phyloP scores from a whole-genome alignment of 371 early-diverging fungal species.

The Mucor indicus region DNA sequence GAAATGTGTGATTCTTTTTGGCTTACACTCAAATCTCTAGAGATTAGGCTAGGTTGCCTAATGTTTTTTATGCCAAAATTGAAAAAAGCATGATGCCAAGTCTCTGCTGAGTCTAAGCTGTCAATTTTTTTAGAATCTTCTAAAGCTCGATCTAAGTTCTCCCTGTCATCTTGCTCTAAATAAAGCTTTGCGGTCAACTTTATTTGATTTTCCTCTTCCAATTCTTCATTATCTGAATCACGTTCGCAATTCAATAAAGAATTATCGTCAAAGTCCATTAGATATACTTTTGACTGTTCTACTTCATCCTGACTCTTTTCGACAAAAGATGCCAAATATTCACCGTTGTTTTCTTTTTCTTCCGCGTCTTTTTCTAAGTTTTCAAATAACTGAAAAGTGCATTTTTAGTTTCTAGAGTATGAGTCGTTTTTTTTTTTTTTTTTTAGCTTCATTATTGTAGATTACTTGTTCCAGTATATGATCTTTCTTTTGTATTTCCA shows the following conservation, averaged over 20 bases:
- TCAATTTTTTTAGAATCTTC: conserved; percentile 1
- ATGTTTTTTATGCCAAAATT: conserved; percentile 1
- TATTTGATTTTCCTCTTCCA: background rate
- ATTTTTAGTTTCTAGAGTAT: no score
- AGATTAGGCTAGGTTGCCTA: conserved; percentile 7
- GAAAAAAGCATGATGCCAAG: conserved; percentile 12
- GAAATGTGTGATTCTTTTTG: conserved; percentile 26
- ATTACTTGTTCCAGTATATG: conserved; percentile 3
- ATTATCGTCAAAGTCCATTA: conserved; percentile 2
- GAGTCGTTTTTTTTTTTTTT: background rate
- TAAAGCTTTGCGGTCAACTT: background rate
- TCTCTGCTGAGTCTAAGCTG: background rate
- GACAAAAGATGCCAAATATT: background rate
- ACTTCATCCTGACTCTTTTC: background rate
- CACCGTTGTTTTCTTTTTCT: background rate
- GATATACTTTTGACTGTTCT: background rate
- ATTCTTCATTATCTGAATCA: background rate
- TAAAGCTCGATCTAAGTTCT: background rate
- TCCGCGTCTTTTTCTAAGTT: conserved; percentile 4
- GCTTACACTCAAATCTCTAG: conserved; percentile 1
- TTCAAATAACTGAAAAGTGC: conserved; percentile 4
- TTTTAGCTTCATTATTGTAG: background rate
- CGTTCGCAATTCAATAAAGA: conserved; percentile 1
- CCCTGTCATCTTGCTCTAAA: conserved; percentile 11
- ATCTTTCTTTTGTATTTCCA: background rate